phyloP scores from a whole-genome alignment of 257 asterid species.

The Jacaranda mimosifolia region DNA sequence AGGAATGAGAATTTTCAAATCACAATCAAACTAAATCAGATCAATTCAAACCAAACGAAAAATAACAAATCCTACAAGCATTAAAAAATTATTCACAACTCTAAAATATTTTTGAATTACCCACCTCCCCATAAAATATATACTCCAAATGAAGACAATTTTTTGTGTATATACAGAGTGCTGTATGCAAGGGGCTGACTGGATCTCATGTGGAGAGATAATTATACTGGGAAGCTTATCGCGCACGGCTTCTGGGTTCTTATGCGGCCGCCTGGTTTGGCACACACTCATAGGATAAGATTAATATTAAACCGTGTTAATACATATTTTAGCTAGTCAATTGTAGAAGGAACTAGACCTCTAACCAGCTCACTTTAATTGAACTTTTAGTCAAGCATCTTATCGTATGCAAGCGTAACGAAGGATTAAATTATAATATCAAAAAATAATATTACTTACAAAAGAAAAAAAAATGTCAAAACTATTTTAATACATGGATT shows the following conservation, averaged over 20 bases:
- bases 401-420: neutral
- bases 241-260: neutral
- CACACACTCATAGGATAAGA: neutral
- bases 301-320: neutral
- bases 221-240: neutral
- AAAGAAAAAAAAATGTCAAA: neutral
- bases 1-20: too few relatives aligned
- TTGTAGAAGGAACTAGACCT: neutral
- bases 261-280: neutral
- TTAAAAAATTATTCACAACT: too few relatives aligned
- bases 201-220: conserved; percentile 19
- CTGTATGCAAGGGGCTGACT: conserved; percentile 15
- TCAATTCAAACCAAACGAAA: too few relatives aligned
- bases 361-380: neutral
- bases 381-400: neutral
- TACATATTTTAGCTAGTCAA: too few relatives aligned
- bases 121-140: neutral
- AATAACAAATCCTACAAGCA: too few relatives aligned
- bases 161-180: neutral
- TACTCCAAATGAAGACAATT: neutral
- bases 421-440: neutral
- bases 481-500: neutral
- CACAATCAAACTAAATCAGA: too few relatives aligned
- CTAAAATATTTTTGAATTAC: too few relatives aligned
- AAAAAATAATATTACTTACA: too few relatives aligned